phyloP scores from a whole-genome alignment of 2,329 filamentous ascomycete species.

The Colletotrichum aenigma region DNA sequence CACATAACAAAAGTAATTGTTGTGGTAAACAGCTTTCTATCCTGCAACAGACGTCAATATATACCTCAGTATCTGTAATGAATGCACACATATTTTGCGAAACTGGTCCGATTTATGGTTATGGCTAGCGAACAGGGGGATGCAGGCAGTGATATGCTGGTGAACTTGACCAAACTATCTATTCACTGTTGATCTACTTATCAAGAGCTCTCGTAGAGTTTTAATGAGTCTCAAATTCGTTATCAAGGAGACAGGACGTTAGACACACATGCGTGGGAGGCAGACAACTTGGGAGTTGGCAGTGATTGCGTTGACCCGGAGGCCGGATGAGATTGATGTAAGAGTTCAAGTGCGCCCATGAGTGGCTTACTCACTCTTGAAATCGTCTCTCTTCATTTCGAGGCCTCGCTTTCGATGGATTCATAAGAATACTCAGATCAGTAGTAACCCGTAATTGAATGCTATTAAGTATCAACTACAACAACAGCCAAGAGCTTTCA shows the following conservation, averaged over 20 bases:
- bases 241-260: not conserved
- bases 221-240: accelerated
- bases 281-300: not conserved
- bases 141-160: not conserved
- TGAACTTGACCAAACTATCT: not conserved
- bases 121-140: not conserved
- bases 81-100: too few species aligned
- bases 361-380: not conserved
- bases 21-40: too few species aligned
- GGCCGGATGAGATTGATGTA: not conserved
- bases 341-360: not conserved
- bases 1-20: too few species aligned
- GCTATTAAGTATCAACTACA: not conserved
- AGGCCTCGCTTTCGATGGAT: not conserved
- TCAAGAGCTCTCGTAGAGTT: not conserved
- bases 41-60: too few species aligned
- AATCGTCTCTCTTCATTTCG: not conserved
- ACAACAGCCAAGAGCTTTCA: not conserved
- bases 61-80: not conserved
- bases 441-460: not conserved
- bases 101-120: not conserved
- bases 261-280: not conserved
- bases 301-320: not conserved
- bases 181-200: not conserved
- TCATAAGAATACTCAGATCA: not conserved